Conservation (phyloP, 306 rosid species). For the Corylus americana region DNA sequence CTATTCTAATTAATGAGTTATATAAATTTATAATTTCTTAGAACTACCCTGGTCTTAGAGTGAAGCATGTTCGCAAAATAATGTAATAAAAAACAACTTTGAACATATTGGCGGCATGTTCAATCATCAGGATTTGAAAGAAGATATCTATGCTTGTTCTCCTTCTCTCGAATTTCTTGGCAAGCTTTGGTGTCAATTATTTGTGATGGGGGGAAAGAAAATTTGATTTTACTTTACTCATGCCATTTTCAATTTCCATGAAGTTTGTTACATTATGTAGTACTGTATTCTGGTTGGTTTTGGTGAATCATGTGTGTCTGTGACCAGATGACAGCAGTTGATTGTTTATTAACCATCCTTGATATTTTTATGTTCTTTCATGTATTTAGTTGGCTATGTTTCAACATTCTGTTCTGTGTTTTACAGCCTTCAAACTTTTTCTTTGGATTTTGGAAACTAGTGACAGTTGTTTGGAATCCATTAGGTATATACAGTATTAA, state of each 20-base stretch:
- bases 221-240: neutral
- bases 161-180: neutral
- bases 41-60: neutral
- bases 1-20: no score
- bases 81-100: neutral
- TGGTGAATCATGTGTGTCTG: neutral
- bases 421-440: conserved; percentile 4
- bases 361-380: neutral
- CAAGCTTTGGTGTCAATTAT: neutral
- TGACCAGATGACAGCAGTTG: neutral
- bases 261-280: no score
- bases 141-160: neutral
- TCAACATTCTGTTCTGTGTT: neutral
- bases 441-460: neutral
- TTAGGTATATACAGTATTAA: conserved; percentile 1
- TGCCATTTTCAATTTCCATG: neutral
- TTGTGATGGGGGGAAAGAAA: neutral
- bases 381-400: conserved; percentile 1
- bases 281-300: no score
- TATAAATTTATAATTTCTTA: no score
- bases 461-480: neutral
- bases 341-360: neutral
- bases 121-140: neutral
- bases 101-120: neutral
- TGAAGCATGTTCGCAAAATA: neutral